phyloP scores from a whole-genome alignment of 257 asterid genomes.

The Petrea volubilis region DNA sequence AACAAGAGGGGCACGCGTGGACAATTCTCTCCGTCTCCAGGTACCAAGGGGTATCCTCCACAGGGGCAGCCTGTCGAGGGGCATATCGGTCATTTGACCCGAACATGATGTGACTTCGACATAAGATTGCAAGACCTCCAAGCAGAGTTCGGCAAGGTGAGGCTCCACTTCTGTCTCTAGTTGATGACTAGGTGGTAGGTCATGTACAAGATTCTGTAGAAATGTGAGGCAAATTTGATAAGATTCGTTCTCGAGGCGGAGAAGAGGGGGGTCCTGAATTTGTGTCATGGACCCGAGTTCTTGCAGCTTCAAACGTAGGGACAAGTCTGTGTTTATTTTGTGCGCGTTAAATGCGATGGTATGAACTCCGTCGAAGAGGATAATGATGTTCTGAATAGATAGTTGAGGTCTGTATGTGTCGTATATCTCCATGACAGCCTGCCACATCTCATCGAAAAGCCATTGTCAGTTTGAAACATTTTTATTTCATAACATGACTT shows the following conservation, averaged over 20 bases:
- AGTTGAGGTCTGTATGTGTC: conserved; percentile 71
- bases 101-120: conserved; percentile 56
- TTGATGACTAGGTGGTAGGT: conserved; percentile 52
- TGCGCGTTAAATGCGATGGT: conserved; percentile 81
- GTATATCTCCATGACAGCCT: conserved; percentile 97
- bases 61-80: conserved; percentile 39
- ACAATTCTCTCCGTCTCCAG: conserved; percentile 78
- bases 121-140: conserved; percentile 76
- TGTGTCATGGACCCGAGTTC: conserved; percentile 81
- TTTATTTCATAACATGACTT: neutral
- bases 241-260: conserved; percentile 94
- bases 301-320: conserved; percentile 71
- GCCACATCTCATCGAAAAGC: conserved; percentile 30
- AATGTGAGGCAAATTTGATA: conserved; percentile 91
- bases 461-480: conserved; percentile 12
- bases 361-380: conserved; percentile 80
- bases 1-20: conserved; percentile 91
- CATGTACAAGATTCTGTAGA: conserved; percentile 72
- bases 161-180: conserved; percentile 71
- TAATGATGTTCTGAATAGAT: conserved; percentile 55
- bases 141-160: conserved; percentile 77
- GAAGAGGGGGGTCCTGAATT: conserved; percentile 99
- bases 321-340: conserved; percentile 60
- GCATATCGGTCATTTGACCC: conserved; percentile 41
- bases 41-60: conserved; percentile 92